Conservation (phyloP, 2,329 filamentous ascomycete species). For the Neonectria faginata region DNA sequence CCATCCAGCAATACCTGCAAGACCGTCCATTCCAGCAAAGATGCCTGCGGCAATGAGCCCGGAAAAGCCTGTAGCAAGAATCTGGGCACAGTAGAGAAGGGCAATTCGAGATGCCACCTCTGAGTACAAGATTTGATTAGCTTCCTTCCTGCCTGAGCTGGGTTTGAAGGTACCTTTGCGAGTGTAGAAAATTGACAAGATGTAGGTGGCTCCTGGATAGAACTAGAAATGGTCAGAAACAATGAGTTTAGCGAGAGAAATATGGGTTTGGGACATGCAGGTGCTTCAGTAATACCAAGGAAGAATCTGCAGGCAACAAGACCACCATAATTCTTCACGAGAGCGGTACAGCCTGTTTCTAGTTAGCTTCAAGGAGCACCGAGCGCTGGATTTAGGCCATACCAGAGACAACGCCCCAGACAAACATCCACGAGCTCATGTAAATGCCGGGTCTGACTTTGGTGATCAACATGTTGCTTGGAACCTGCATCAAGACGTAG, state of each 20-base stretch:
- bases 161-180: constrained; percentile 41
- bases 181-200: constrained; percentile 51
- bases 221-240: constrained; percentile 42
- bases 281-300: constrained; percentile 54
- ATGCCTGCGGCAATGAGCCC: constrained; percentile 72
- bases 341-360: constrained; percentile 49
- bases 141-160: fast-evolving
- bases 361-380: neutral
- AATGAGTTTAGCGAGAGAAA: neutral
- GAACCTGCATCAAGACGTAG: constrained; percentile 57
- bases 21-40: constrained; percentile 55
- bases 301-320: constrained; percentile 54
- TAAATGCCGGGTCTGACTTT: constrained; percentile 56
- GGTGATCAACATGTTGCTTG: constrained; percentile 57
- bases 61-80: constrained; percentile 76
- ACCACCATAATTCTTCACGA: constrained; percentile 50
- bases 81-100: constrained; percentile 68
- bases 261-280: constrained; percentile 34
- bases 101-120: constrained; percentile 73
- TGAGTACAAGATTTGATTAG: constrained; percentile 54
- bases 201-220: constrained; percentile 54
- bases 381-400: neutral
- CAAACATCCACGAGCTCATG: constrained; percentile 55
- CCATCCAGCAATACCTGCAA: constrained; percentile 69
- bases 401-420: constrained; percentile 56